Evolutionary conservation across 2,329 filamentous ascomycete species (phyloP), one percentile per base, ranked within the genome.

Genomic region (Cladosporium cucumerinum): DNA sequence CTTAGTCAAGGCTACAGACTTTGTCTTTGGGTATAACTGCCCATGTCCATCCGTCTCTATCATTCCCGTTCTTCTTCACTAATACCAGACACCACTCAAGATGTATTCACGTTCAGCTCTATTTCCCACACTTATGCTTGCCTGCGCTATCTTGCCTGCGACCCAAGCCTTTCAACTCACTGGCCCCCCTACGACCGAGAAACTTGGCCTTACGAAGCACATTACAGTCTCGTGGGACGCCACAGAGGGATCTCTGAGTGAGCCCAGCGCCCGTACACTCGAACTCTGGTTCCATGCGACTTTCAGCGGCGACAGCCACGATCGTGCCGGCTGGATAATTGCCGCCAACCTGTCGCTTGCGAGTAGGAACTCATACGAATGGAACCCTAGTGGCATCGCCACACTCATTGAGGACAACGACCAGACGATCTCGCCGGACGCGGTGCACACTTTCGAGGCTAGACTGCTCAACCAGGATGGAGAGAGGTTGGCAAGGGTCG

Each of bases 341-440:
- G 52, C 52, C 18, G 28, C 52, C 28, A 55, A 55, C n/a, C 52
- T 55, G 28, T 55, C 52, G 52, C 52, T 55, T 55, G 52, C 52
- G 28, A 23, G 28, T 34, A 23, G 18, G 10, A 55, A 34, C 52
- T 55, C 52, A 55, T 55, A 55, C 28, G 30, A 55, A 30, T 55
- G 52, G 52, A 28, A 55, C 28, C 52, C 52, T 23, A 55, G 52
- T 23, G 52, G 52, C 52, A 55, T 55, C 28, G 30, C 52, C 52
- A 21, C 23, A n/a, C 28, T 34, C 52, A 55, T 55, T n/a, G 52
- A 55, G 28, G 28, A 55, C 52, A 55, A 55, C 28, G 52, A 55
- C 23, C 52, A 55, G 52, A 55, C 52, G 25, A 28, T 55, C 28
- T 55, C 52, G 25, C 28, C 52, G 28, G 52, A 55, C 28, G 52